Conservation (phyloP, 2,329 filamentous ascomycete species). For the Sporothrix brasiliensis region DNA sequence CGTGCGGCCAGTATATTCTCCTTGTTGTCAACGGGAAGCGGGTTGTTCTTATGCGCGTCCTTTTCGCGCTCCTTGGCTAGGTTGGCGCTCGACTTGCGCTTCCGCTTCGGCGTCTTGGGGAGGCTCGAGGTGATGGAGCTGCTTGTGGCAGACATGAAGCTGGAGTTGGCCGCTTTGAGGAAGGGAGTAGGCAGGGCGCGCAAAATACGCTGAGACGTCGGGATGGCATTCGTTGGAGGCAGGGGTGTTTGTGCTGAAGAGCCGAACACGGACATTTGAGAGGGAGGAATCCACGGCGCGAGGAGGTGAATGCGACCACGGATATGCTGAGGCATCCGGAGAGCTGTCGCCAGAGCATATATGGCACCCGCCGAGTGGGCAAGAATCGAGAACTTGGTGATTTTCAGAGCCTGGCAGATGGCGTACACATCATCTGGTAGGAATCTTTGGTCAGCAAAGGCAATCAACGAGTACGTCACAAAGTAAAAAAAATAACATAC, state of each 20-base stretch:
- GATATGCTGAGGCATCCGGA: conserved; percentile 95
- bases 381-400: conserved; percentile 93
- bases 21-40: conserved; percentile 50
- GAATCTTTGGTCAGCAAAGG: conserved; percentile 14
- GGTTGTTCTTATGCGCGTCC: conserved; percentile 39
- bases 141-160: conserved; percentile 90
- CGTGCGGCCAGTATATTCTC: conserved; percentile 48
- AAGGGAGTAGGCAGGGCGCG: conserved; percentile 87
- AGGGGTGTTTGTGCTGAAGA: conserved; percentile 66
- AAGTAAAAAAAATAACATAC: conserved; percentile 54
- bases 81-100: conserved; percentile 58
- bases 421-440: conserved; percentile 77
- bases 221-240: conserved; percentile 81
- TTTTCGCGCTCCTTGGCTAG: conserved; percentile 44
- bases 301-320: conserved; percentile 91
- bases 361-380: conserved; percentile 98
- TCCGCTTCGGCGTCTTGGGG: conserved; percentile 66
- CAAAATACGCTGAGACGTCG: conserved; percentile 87
- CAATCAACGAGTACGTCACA: background rate
- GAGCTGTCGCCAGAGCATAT: conserved; percentile 89
- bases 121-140: conserved; percentile 79
- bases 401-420: conserved; percentile 88
- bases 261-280: conserved; percentile 80
- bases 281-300: conserved; percentile 96
- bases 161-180: conserved; percentile 90